Base-by-base conservation (phyloP, 2,329 filamentous ascomycete genomes). In the Ceratocystiopsis sp. region DNA sequence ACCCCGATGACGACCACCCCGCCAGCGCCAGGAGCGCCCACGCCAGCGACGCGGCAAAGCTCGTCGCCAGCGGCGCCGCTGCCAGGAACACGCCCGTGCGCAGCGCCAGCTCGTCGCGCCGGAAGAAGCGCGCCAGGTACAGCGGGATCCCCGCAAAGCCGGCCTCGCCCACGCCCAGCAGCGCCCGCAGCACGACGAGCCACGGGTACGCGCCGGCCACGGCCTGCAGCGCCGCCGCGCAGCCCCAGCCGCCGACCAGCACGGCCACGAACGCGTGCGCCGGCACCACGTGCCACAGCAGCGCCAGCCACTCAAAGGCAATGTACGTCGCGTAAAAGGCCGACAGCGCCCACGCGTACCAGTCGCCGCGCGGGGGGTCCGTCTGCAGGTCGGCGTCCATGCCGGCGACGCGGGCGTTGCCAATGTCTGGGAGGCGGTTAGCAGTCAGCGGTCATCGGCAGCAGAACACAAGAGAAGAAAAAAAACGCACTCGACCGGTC, bases 71-170 rank as follows among this genome's bases (percentile, higher is more conserved):
- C 1, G 74, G 74, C 1, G 86, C 86, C 50, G 91, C 87, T 1
- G 84, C 86, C 43, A 95, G 78, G 60, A 94, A 93, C 2, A 93
- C 69, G 18, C 85, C 87, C 0, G 83, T 91, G 35, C 87, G 69
- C 47, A 91, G 80, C 0, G 87, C 89, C 33, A 95, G 65, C 58
- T 96, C 89, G 38, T 73, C 62, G 34, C 72, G 59, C 52, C 67
- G 71, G 57, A 72, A 79, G 57, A 79, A 79, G 58, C 77, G 77
- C 15, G 72, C 75, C 32, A 79, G 59, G 50, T 78, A 80, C 46
- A 75, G 73, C 0, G 75, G 75, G 35, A 79, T 68, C 3, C 75
- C 74, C 0, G 71, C 68, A 49, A 80, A 80, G 2, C 73, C 78
- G 3, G 77, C 76, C 61, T 80, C 77, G 35, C 70, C 73, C 10